These are phyloP conservation scores for Suhomyces canberraensis DNA, from an alignment of 805 yeast species.

Conservation along the genomic window DNA sequence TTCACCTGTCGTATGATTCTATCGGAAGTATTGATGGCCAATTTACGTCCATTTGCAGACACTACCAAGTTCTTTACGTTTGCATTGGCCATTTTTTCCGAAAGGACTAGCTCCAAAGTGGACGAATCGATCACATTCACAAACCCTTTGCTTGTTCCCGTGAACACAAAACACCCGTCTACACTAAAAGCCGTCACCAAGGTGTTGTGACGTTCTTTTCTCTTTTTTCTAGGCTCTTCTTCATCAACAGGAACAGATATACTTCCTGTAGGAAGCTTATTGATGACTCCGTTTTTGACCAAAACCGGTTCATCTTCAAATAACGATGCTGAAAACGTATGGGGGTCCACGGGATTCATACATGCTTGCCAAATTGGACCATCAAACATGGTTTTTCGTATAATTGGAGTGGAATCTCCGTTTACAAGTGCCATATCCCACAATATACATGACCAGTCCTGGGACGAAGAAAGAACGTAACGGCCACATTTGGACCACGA, in stretches of 20 bases:
- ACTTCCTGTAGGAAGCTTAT: slow-evolving; percentile 3
- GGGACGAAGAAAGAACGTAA: slow-evolving; percentile 63
- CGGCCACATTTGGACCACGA: slow-evolving; percentile 75
- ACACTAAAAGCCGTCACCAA: slow-evolving; percentile 51
- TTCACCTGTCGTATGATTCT: slow-evolving; percentile 64
- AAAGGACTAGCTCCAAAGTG: slow-evolving; percentile 37
- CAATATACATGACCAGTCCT: slow-evolving; percentile 77
- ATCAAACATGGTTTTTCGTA: slow-evolving; percentile 50
- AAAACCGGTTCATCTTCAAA: slow-evolving; percentile 59
- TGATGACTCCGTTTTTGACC: slow-evolving; percentile 29
- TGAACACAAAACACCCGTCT: slow-evolving; percentile 53
- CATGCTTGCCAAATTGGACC: slow-evolving; percentile 73
- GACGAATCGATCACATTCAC: slow-evolving; percentile 46
- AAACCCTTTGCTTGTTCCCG: slow-evolving; percentile 83
- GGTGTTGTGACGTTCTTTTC: slow-evolving; percentile 35
- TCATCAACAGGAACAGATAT: slow-evolving; percentile 5
- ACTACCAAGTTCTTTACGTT: slow-evolving; percentile 67
- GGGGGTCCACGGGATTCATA: slow-evolving; percentile 47
- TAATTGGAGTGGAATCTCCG: slow-evolving; percentile 24
- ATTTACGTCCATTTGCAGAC: slow-evolving; percentile 54
- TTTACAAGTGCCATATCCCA: slow-evolving; percentile 64
- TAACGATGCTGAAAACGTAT: slow-evolving; percentile 58
- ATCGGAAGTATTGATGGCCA: slow-evolving; percentile 78
- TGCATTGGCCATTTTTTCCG: slow-evolving; percentile 59
- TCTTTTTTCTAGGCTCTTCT: slow-evolving; percentile 11